A percentile compares a stretch with the other conserved stretches of the same genome.
Conservation (phyloP, 306 rosid species). For the Cucumis melo region DNA sequence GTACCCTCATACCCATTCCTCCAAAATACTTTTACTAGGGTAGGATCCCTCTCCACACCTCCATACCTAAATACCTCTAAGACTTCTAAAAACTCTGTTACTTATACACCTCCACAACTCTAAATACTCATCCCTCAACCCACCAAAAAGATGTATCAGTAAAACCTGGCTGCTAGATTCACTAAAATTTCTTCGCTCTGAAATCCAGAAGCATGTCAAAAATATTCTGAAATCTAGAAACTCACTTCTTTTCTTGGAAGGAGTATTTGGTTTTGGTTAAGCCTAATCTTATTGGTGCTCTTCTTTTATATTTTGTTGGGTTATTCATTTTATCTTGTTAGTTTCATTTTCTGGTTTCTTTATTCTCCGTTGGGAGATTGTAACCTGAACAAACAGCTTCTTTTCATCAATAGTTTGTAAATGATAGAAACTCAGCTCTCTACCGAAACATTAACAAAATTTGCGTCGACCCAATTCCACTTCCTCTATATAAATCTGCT, state of each 20-base stretch:
- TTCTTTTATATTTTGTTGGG: background rate
- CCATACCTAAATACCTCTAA: no score
- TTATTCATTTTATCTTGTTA: background rate
- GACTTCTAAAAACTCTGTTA: no score
- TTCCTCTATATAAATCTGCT: background rate
- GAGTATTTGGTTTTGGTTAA: background rate
- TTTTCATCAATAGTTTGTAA: background rate
- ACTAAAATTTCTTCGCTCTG: background rate
- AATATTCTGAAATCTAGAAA: background rate
- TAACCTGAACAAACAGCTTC: background rate
- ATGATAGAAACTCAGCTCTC: background rate
- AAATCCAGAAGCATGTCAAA: background rate
- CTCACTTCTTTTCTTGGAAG: no score
- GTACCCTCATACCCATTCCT: background rate
- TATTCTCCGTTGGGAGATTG: background rate
- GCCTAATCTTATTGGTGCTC: background rate
- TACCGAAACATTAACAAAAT: background rate
- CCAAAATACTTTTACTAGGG: background rate
- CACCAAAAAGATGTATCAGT: background rate
- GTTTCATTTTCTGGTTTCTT: background rate
- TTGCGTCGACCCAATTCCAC: background rate
- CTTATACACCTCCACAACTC: no score
- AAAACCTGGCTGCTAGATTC: background rate
- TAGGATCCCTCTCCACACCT: no score
- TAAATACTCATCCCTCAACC: background rate